These are phyloP conservation scores for Ustilago esculenta DNA, from an alignment of 1,284 basidiomycete genomes.

Conservation along the genomic window DNA sequence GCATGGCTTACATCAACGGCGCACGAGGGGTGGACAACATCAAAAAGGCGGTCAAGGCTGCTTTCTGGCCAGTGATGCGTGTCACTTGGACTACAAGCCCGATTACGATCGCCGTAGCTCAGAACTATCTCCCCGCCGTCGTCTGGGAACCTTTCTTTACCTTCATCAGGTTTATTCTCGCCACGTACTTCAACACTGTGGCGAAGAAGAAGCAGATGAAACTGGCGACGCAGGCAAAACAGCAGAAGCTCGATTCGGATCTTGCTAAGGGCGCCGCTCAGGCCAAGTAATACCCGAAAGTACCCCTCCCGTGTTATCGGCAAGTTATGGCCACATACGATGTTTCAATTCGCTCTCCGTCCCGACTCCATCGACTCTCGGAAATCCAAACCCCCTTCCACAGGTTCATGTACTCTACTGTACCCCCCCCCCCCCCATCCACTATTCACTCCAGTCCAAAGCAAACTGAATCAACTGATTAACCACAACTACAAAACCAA, in stretches of 20 bases:
- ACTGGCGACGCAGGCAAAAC: constrained; percentile 38
- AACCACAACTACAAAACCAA: no score
- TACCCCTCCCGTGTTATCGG: no score
- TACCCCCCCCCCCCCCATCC: no score
- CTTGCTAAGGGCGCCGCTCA: constrained; percentile 51
- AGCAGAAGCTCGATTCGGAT: constrained; percentile 34
- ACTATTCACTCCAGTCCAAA: no score
- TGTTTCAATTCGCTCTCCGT: no score
- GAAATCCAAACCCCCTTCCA: no score
- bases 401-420: no score
- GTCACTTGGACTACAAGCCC: constrained; percentile 81
- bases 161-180: constrained; percentile 52
- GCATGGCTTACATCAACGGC: constrained; percentile 85
- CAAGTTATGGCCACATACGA: no score
- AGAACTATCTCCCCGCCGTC: constrained; percentile 75
- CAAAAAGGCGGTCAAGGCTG: constrained; percentile 76
- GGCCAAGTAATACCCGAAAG: constrained; percentile 42
- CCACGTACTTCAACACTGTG: constrained; percentile 58
- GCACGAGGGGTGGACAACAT: constrained; percentile 77
- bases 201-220: constrained; percentile 64
- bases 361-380: no score
- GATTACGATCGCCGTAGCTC: constrained; percentile 76
- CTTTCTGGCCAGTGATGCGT: constrained; percentile 79
- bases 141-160: constrained; percentile 60
- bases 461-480: no score